phyloP scores from a whole-genome alignment of 345 rosid genomes.

The Gossypium mustelinum region DNA sequence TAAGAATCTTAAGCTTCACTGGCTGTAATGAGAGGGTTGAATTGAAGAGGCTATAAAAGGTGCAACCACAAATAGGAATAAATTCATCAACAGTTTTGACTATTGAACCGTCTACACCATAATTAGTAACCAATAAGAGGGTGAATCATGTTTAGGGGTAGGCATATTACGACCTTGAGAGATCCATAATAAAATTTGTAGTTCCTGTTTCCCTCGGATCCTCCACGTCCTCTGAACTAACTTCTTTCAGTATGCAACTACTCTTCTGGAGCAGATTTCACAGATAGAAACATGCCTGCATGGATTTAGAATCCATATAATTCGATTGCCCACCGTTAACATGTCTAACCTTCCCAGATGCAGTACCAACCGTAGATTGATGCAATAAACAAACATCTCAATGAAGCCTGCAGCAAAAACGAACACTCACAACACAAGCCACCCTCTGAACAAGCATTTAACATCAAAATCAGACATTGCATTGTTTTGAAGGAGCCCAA shows the following conservation, averaged over 20 bases:
- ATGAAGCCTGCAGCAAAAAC: background rate
- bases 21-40: too few relatives aligned
- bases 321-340: background rate
- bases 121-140: background rate
- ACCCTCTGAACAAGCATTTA: background rate
- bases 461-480: background rate
- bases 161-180: background rate
- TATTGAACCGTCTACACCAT: background rate
- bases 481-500: background rate
- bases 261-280: background rate
- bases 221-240: background rate
- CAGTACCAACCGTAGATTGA: background rate
- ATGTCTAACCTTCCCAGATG: background rate
- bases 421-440: background rate
- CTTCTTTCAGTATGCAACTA: background rate
- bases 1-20: too few relatives aligned
- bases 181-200: background rate
- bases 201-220: background rate
- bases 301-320: background rate
- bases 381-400: background rate
- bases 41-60: too few relatives aligned
- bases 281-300: background rate
- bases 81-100: too few relatives aligned
- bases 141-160: background rate
- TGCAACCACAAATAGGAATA: too few relatives aligned